Percentiles rank a stretch among this genome's conserved stretches.
Conservation (phyloP, 176 grass and related monocot genomes). For the Lolium rigidum region DNA sequence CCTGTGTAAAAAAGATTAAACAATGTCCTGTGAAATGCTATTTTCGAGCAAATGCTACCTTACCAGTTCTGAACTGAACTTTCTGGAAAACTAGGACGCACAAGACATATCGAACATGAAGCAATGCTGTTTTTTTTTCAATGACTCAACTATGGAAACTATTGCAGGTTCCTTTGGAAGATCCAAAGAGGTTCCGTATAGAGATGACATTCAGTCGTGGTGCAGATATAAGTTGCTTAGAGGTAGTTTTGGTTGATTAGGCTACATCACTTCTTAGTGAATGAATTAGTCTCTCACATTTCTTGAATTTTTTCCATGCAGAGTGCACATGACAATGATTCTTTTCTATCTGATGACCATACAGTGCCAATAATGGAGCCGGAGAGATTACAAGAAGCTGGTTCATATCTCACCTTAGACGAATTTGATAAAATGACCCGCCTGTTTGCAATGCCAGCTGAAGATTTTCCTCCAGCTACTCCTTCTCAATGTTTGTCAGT, state of each 20-base stretch:
- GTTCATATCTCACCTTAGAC: slow-evolving; percentile 85
- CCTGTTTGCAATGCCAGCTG: slow-evolving; percentile 91
- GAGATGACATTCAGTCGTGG: slow-evolving; percentile 96
- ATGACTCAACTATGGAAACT: not conserved
- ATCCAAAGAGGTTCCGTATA: slow-evolving; percentile 96
- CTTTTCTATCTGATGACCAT: slow-evolving; percentile 83
- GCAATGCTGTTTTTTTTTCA: slow-evolving; percentile 36
- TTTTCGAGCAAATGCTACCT: not conserved
- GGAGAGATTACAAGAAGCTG: slow-evolving; percentile 76
- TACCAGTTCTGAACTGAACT: not conserved
- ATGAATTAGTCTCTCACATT: slow-evolving; percentile 19
- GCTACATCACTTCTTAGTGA: slow-evolving; percentile 14
- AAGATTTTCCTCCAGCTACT: slow-evolving; percentile 83
- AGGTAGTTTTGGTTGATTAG: slow-evolving; percentile 58
- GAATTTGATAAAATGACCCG: slow-evolving; percentile 95
- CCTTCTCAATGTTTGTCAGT: slow-evolving; percentile 68
- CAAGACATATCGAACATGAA: slow-evolving; percentile 21
- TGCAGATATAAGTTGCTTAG: slow-evolving; percentile 85
- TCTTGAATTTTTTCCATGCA: slow-evolving; percentile 43
- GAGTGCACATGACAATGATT: slow-evolving; percentile 52
- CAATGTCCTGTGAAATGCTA: too few species aligned
- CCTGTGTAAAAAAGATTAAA: too few species aligned
- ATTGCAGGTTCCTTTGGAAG: slow-evolving; percentile 79
- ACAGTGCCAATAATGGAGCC: slow-evolving; percentile 85
- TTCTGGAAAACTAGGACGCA: slow-evolving; percentile 9